Evolutionary conservation across 176 grass and related monocot species (phyloP).

Genomic region (Triticum dicoccoides): DNA sequence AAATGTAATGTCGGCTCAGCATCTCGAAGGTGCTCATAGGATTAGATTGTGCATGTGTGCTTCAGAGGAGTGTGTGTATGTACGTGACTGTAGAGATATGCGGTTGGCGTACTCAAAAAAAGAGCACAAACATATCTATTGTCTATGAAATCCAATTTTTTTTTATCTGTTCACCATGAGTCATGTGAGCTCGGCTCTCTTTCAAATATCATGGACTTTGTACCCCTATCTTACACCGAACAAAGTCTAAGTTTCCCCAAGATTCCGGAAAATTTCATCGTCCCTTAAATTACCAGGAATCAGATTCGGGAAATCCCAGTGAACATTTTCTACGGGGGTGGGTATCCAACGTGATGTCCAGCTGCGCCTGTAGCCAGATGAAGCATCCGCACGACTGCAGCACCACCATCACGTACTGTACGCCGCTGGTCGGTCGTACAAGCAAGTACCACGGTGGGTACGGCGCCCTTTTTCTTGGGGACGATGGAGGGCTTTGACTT

Average conservation of each 20-base stretch:
- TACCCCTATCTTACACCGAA: too few relatives aligned
- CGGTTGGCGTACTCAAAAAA: too few relatives aligned
- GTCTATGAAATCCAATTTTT: too few relatives aligned
- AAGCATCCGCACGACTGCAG: neutral
- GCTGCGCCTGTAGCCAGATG: constrained; percentile 4
- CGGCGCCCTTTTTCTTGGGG: neutral
- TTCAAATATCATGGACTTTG: too few relatives aligned
- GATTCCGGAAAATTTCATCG: neutral
- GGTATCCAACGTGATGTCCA: neutral
- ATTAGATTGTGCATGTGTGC: too few relatives aligned
- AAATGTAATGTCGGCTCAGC: too few relatives aligned
- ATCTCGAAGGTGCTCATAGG: too few relatives aligned
- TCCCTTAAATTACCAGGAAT: neutral
- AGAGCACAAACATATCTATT: too few relatives aligned
- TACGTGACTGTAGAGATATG: too few relatives aligned
- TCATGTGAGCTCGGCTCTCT: too few relatives aligned
- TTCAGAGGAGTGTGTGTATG: too few relatives aligned
- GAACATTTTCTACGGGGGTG: neutral
- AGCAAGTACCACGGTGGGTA: neutral
- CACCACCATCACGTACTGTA: neutral
- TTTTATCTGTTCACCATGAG: too few relatives aligned
- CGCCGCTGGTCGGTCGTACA: neutral
- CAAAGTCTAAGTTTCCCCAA: neutral
- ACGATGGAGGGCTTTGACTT: neutral
- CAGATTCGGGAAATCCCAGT: neutral